Percentiles rank a stretch among this genome's conserved stretches.
These are phyloP conservation scores for Claviceps purpurea DNA, from an alignment of 2,329 filamentous ascomycete species.

Conservation along the genomic window DNA sequence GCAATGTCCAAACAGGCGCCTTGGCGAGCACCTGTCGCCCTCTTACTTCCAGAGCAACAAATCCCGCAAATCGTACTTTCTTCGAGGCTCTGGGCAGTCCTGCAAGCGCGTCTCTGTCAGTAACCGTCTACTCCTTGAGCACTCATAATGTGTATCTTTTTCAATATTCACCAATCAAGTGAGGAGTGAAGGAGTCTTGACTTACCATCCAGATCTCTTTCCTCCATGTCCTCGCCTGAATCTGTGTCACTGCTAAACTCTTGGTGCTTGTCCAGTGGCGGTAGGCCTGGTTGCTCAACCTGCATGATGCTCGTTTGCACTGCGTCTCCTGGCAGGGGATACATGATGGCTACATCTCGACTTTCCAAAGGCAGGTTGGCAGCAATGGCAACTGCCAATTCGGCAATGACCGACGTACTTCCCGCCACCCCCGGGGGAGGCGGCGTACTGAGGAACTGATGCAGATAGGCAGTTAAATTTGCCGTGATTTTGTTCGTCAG, in stretches of 20 bases:
- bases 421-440: slow-evolving; percentile 73
- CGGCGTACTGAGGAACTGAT: slow-evolving; percentile 62
- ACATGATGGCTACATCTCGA: slow-evolving; percentile 76
- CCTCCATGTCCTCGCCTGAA: slow-evolving; percentile 18
- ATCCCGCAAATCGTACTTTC: slow-evolving; percentile 62
- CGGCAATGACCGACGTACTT: slow-evolving; percentile 82
- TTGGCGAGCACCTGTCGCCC: slow-evolving; percentile 64
- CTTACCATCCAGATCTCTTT: slow-evolving; percentile 30
- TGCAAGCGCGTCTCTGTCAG: slow-evolving; percentile 25
- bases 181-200: slow-evolving; percentile 6
- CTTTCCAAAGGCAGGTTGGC: slow-evolving; percentile 82
- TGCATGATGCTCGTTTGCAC: slow-evolving; percentile 73
- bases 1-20: slow-evolving; percentile 57
- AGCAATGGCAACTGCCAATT: slow-evolving; percentile 75
- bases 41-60: slow-evolving; percentile 60
- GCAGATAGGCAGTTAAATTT: slow-evolving; percentile 55
- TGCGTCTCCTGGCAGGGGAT: slow-evolving; percentile 63
- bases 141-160: neutral
- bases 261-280: slow-evolving; percentile 39
- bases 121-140: slow-evolving; percentile 14
- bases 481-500: slow-evolving; percentile 59
- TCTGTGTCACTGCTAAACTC: slow-evolving; percentile 19
- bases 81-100: slow-evolving; percentile 31
- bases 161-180: neutral
- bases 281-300: slow-evolving; percentile 59